Conservation (phyloP, 192 early-diverging fungal species). For the Umbelopsis vinacea region DNA sequence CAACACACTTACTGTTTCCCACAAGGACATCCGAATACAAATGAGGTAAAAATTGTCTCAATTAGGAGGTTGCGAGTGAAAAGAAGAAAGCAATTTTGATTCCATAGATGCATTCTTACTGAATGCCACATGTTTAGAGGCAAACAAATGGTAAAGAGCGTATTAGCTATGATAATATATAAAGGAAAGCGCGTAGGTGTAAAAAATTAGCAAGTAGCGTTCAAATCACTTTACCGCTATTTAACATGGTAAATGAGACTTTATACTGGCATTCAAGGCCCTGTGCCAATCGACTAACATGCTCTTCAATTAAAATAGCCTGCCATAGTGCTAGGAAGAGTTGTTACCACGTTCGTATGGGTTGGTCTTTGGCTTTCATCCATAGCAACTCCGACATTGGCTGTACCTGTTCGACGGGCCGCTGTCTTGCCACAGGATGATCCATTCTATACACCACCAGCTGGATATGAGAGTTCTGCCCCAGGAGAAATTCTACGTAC, state of each 20-base stretch:
- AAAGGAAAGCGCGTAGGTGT: no score
- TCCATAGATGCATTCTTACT: background rate
- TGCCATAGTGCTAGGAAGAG: slow-evolving; percentile 9
- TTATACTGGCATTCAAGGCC: no score
- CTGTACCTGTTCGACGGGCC: slow-evolving; percentile 1
- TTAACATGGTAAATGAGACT: background rate
- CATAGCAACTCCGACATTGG: slow-evolving; percentile 1
- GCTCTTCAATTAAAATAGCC: slow-evolving; percentile 1
- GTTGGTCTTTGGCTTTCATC: slow-evolving; percentile 13
- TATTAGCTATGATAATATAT: background rate
- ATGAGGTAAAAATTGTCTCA: background rate
- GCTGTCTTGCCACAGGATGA: slow-evolving; percentile 2
- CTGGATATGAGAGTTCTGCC: slow-evolving; percentile 4
- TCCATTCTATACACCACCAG: slow-evolving; percentile 9
- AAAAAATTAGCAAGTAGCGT: no score
- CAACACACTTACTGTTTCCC: background rate
- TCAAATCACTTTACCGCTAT: background rate
- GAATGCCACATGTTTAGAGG: background rate
- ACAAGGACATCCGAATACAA: background rate
- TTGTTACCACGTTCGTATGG: slow-evolving; percentile 1
- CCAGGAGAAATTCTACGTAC: slow-evolving; percentile 1
- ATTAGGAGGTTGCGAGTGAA: background rate
- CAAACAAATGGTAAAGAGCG: background rate
- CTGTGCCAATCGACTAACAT: background rate
- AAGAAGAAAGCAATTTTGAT: background rate